Base-by-base conservation (phyloP, 495 filamentous ascomycete genomes). In the Viridothelium virens region DNA sequence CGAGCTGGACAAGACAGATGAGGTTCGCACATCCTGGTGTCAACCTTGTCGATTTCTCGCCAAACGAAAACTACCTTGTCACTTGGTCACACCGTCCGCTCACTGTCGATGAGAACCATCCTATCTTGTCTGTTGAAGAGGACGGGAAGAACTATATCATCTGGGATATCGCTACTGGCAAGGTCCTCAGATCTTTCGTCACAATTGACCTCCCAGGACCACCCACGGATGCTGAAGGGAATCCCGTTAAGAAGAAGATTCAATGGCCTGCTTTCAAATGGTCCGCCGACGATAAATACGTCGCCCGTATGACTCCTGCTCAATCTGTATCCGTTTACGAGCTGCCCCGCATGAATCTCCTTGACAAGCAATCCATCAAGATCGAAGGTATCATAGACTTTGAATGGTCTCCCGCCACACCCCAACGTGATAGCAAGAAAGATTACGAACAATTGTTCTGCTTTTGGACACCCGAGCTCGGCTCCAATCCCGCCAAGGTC, bases 261-360 rank as follows among this genome's bases (percentile, higher is more conserved):
- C 90, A 92, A 70, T 98, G 94, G 94, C 94, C 94, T 34, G 91
- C 93, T 12, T 98, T 98, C 84, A 98, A 98, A 78, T 98, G 94
- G 94, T 96, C 93, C 56, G 80, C 94, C 3, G 94, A 98, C 73
- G 91, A 96, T 80, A 92, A 92, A 76, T 98, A 97, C 76, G 92
- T 97, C 56, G 94, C 94, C 2, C 85, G 94, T 56, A 87, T 97
- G 80, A 90, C 87, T 64, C 93, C 91, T 65, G 89, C 87, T 66
- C 85, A 91, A 68, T 89, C 90, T 37, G 91, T 98, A 73, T 95
- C 92, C 47, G 87, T 97, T 71, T 98, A 96, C 77, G 94, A 97
- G 76, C 80, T 93, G 6, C 94, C 94, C 16, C 85, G 85, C 66
- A 98, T 98, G 94, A 88, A 87, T 72, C 81, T 96, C 50, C 81